Percentiles rank a stretch among this genome's conserved stretches.
Conservation (phyloP, 1,284 basidiomycete genomes). For the Ceratobasidium sp. region DNA sequence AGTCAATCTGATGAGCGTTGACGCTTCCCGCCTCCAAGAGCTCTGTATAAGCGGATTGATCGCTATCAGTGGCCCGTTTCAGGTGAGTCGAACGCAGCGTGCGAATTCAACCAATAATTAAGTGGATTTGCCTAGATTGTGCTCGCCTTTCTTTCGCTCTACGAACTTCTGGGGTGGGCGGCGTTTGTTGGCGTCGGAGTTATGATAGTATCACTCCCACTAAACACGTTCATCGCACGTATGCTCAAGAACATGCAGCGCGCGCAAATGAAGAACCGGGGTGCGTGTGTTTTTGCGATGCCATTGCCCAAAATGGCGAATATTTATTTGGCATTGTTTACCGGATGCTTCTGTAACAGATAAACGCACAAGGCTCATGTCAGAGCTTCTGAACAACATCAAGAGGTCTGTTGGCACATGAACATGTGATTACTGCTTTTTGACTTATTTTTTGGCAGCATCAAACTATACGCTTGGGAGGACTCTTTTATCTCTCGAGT, state of each 20-base stretch:
- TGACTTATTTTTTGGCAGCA: conserved; percentile 59
- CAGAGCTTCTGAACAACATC: conserved; percentile 88
- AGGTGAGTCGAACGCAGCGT: conserved; percentile 59
- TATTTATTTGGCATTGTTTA: background rate
- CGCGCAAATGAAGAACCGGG: conserved; percentile 91
- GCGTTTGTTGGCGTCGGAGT: conserved; percentile 93
- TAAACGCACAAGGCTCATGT: conserved; percentile 78
- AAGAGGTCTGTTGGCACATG: conserved; percentile 63
- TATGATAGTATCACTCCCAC: conserved; percentile 85
- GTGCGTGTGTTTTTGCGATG: conserved; percentile 51
- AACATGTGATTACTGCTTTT: too few relatives aligned
- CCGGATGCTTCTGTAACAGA: conserved; percentile 57
- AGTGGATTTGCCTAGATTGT: conserved; percentile 68
- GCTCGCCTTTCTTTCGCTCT: conserved; percentile 90
- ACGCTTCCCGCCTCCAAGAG: conserved; percentile 88
- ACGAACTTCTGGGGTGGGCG: conserved; percentile 90
- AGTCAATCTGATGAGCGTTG: conserved; percentile 92
- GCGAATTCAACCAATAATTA: too few relatives aligned
- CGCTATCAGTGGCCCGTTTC: conserved; percentile 76
- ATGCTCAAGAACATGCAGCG: conserved; percentile 85
- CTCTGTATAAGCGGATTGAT: conserved; percentile 85
- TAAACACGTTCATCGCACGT: conserved; percentile 83
- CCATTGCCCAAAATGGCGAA: background rate
- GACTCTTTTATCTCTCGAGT: conserved; percentile 84
- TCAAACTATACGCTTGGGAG: conserved; percentile 90